Base-by-base conservation (phyloP, 177 flowering plant genomes). In the Vitis hybrid region DNA sequence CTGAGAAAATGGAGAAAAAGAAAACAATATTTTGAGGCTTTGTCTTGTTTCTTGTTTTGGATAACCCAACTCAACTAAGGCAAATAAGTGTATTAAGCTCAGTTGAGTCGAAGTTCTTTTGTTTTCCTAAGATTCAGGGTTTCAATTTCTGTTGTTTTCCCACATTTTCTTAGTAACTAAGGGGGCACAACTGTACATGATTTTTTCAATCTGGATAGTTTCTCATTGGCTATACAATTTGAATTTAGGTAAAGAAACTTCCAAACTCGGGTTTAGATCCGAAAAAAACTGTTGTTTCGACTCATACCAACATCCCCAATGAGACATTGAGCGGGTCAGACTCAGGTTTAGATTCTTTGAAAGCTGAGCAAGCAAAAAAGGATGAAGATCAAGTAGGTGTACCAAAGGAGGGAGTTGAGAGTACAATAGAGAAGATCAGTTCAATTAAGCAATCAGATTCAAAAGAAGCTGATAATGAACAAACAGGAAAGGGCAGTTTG, bases 221-320 rank as follows among this genome's bases (percentile, higher is more conserved):
- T 58, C 49, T 60, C 1, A 58, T 70, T 60, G 2, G 50, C 18
- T 64, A 3, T 39, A n/a, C 20, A 55, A 72, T 63, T 5, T 71
- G 55, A 56, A 39, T 64, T 49, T 75, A 82, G 88, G 78, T 60
- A 20, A 69, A 65, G 10, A 31, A 18, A 20, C 50, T 13, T 53
- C 52, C 64, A 29, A 65, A 3, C 10, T n/a, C 16, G 10, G 64
- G 15, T 15, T 57, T 59, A 51, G 82, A 70, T 73, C 51, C 53
- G 2, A 63, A 70, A n/a, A 61, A 55, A 51, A 15, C 51, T 1
- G 16, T 49, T 3, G 15, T 39, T 4, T 64, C 49, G 13, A 70
- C 59, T 45, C 63, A 50, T 19, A 69, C 22, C 29, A 64, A 64
- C 13, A 48, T 12, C 63, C 61, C 70, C 2, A 39, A 22, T 60